These are phyloP conservation scores for Toxicodendron radicans DNA, from an alignment of 345 rosid species.

Conservation along the genomic window DNA sequence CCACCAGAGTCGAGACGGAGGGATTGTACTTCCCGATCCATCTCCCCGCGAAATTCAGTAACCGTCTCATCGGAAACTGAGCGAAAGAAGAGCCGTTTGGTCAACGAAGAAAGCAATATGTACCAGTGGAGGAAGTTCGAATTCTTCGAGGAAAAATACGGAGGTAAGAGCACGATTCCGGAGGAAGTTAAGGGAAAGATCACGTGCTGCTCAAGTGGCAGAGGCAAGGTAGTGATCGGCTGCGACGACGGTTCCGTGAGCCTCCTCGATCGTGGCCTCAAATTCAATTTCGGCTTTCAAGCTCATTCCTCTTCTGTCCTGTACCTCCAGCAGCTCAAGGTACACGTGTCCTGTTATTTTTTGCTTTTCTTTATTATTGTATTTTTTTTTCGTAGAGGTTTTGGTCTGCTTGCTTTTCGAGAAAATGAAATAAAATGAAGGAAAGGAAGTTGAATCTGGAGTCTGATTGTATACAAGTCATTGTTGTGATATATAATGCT, in stretches of 20 bases:
- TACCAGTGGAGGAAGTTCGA: conserved; percentile 98
- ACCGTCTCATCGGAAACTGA: not conserved
- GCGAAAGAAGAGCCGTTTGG: conserved; percentile 6
- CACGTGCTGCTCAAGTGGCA: conserved; percentile 90
- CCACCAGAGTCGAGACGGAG: not conserved
- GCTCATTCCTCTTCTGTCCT: conserved; percentile 82
- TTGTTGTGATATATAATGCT: too few relatives aligned
- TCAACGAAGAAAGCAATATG: conserved; percentile 33
- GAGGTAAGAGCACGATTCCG: conserved; percentile 72
- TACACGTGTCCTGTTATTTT: conserved; percentile 11
- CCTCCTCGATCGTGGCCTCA: conserved; percentile 94
- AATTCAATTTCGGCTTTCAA: conserved; percentile 81
- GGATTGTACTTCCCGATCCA: not conserved
- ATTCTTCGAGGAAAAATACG: conserved; percentile 96
- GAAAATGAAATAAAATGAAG: not conserved
- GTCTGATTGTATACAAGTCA: too few relatives aligned
- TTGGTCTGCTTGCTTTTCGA: conserved; percentile 5
- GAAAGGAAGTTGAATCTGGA: not conserved
- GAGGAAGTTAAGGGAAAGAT: conserved; percentile 76
- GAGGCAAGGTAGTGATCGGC: conserved; percentile 91
- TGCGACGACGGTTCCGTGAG: conserved; percentile 78
- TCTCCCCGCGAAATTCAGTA: not conserved
- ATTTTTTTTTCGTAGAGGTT: not conserved
- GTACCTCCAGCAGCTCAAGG: conserved; percentile 97
- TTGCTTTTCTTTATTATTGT: not conserved